A percentile compares a stretch with the other conserved stretches of the same genome.
Conservation (phyloP, 306 rosid species). For the Quercus agrifolia region DNA sequence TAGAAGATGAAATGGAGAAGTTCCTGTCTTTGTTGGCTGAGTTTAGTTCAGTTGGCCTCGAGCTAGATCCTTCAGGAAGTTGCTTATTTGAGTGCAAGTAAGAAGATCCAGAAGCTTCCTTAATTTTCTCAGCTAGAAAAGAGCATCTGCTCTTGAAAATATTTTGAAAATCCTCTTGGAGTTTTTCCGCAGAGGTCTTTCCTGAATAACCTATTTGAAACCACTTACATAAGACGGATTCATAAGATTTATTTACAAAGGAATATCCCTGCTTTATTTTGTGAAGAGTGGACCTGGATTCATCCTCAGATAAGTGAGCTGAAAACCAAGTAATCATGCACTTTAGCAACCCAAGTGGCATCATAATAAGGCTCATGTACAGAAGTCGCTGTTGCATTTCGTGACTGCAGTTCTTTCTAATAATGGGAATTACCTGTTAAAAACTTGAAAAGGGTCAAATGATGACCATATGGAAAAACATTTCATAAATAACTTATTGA, state of each 20-base stretch:
- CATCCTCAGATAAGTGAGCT: slow-evolving; percentile 63
- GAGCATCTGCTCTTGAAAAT: slow-evolving; percentile 63
- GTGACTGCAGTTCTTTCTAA: slow-evolving; percentile 49
- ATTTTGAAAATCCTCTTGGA: slow-evolving; percentile 59
- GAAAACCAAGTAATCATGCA: slow-evolving; percentile 85
- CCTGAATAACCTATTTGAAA: slow-evolving; percentile 78
- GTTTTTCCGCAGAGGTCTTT: slow-evolving; percentile 61
- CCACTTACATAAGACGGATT: slow-evolving; percentile 75
- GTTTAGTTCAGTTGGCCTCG: slow-evolving; percentile 1
- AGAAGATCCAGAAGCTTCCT: slow-evolving; percentile 47
- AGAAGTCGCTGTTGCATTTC: slow-evolving; percentile 63
- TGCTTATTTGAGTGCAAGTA: slow-evolving; percentile 36
- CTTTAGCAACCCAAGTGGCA: slow-evolving; percentile 91
- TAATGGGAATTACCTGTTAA: slow-evolving; percentile 72
- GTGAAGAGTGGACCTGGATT: slow-evolving; percentile 53
- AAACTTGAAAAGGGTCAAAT: slow-evolving; percentile 29
- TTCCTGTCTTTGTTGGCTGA: slow-evolving; percentile 31
- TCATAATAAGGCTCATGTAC: slow-evolving; percentile 66
- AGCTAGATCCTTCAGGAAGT: slow-evolving; percentile 19
- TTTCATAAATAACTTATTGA: slow-evolving; percentile 5
- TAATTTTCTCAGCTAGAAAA: slow-evolving; percentile 38
- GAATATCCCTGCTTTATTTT: slow-evolving; percentile 42
- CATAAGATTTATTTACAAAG: slow-evolving; percentile 45
- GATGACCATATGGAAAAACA: slow-evolving; percentile 10
- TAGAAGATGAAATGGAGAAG: slow-evolving; percentile 38